Conservation (phyloP, 108 stramenopile species). For the Epipyxis sp. region DNA sequence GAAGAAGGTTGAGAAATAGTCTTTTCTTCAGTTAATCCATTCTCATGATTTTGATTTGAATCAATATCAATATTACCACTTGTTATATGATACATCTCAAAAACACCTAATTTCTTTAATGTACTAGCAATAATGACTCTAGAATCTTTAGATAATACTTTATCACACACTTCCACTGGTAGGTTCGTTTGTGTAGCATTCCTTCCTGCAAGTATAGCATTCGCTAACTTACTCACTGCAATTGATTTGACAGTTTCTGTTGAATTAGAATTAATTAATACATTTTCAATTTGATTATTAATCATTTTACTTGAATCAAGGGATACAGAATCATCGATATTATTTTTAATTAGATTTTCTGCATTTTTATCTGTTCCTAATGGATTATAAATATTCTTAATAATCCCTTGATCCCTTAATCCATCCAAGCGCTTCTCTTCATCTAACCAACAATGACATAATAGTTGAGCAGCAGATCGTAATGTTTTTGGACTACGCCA, state of each 20-base stretch:
- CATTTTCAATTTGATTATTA: too few relatives aligned
- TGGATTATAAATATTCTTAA: not conserved
- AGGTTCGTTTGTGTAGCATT: constrained; percentile 15
- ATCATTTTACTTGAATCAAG: not conserved
- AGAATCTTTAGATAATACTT: not conserved
- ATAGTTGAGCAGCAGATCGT: not conserved
- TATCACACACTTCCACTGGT: not conserved
- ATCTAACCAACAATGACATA: constrained; percentile 29
- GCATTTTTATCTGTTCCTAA: not conserved
- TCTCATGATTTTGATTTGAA: not conserved
- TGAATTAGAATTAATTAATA: not conserved
- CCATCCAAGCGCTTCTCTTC: constrained; percentile 18
- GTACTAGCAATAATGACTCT: not conserved
- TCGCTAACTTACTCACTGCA: not conserved
- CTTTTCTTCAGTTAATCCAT: too few relatives aligned
- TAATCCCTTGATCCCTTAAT: not conserved
- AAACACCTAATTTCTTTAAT: not conserved
- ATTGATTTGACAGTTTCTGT: not conserved
- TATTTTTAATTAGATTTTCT: not conserved
- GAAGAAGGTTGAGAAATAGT: not conserved
- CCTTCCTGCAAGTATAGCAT: constrained; percentile 6
- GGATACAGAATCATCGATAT: not conserved
- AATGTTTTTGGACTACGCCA: constrained; percentile 25
- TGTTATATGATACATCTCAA: not conserved
- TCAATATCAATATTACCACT: not conserved